Base-by-base conservation (phyloP, 2,329 filamentous ascomycete genomes). In the Xenoacremonium recifei region DNA sequence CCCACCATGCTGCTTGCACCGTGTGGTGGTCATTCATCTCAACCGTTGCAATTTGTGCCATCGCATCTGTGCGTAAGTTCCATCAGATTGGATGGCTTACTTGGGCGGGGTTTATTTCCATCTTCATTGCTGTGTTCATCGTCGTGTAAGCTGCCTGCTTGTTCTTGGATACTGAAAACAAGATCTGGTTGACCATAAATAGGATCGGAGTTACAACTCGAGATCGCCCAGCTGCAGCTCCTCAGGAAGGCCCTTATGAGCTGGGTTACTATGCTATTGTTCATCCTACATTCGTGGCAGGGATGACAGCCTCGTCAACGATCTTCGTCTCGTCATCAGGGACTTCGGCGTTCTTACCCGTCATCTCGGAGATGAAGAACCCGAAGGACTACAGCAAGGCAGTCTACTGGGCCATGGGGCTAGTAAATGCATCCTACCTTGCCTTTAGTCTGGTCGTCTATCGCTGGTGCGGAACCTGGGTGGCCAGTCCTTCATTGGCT, bases 361-460 rank as follows among this genome's bases (percentile, higher is more conserved):
- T 85, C 44, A 84, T 85, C 39, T 77, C 75, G 0, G 82, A 85
- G 64, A 85, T 85, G 80, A 68, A 17, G 25, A 7, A 13, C 9
- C 43, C 43, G 9, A 35, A 33, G 5, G 43, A 45, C 35, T 45
- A 45, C 35, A 45, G 39, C 20, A 45, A 45, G 58, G 74, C 81
- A 1, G 67, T 84, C 0, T 82, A 74, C 53, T 60, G 74, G 12
- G 80, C 75, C 60, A 81, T 82, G 78, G 66, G 61, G 13, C 60
- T 84, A 37, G 77, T 81, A 4, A 76, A 73, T 1, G 68, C 72
- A 0, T 73, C 74, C 0, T 84, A 84, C 54, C 66, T 82, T 10
- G 70, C 72, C 21, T 80, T 83, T 55, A 72, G 71, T 31, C 65
- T 84, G 13, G 77, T 82, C 3, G 75, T 84, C 4, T 84, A 84